Evolutionary conservation across 1,139 yeast genomes (phyloP).

Genomic region (Debaryomyces nepalensis): DNA sequence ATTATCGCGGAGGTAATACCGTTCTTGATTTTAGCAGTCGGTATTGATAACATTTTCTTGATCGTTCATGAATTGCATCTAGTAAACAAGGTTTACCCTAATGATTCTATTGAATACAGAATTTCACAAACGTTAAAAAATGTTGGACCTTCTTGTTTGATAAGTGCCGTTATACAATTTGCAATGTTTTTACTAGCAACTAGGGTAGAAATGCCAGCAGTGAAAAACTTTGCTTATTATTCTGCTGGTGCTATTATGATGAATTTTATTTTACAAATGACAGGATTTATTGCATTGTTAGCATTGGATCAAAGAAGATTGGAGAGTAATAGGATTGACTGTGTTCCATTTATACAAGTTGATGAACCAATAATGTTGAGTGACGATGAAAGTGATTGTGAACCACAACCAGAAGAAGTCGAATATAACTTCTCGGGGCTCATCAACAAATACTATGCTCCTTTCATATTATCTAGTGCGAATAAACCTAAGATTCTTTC

Average conservation of each 20-base stretch:
- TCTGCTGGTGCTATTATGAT: slow-evolving; percentile 85
- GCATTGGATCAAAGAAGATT: slow-evolving; percentile 67
- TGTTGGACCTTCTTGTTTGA: slow-evolving; percentile 85
- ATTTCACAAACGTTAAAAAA: slow-evolving; percentile 67
- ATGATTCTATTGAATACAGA: slow-evolving; percentile 47
- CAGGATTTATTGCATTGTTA: slow-evolving; percentile 76
- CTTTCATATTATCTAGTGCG: slow-evolving; percentile 55
- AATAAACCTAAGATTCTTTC: slow-evolving; percentile 55
- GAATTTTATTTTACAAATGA: slow-evolving; percentile 78
- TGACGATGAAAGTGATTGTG: slow-evolving; percentile 19
- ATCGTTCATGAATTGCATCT: slow-evolving; percentile 77
- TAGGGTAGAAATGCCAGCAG: slow-evolving; percentile 92
- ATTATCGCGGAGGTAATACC: slow-evolving; percentile 97
- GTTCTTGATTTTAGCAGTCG: slow-evolving; percentile 89
- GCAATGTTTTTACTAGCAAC: slow-evolving; percentile 81
- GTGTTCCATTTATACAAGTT: slow-evolving; percentile 53
- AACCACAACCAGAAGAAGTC: slow-evolving; percentile 20
- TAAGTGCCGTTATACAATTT: slow-evolving; percentile 77
- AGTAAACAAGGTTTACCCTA: slow-evolving; percentile 48
- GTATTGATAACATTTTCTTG: slow-evolving; percentile 90
- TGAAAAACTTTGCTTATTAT: slow-evolving; percentile 85
- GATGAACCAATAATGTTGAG: slow-evolving; percentile 11
- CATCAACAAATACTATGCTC: slow-evolving; percentile 43
- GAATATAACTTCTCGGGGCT: slow-evolving; percentile 34
- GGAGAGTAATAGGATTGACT: slow-evolving; percentile 63